Evolutionary conservation across 768 basidiomycete species (phyloP).

Genomic region (Hygrophoropsis aurantiaca): DNA sequence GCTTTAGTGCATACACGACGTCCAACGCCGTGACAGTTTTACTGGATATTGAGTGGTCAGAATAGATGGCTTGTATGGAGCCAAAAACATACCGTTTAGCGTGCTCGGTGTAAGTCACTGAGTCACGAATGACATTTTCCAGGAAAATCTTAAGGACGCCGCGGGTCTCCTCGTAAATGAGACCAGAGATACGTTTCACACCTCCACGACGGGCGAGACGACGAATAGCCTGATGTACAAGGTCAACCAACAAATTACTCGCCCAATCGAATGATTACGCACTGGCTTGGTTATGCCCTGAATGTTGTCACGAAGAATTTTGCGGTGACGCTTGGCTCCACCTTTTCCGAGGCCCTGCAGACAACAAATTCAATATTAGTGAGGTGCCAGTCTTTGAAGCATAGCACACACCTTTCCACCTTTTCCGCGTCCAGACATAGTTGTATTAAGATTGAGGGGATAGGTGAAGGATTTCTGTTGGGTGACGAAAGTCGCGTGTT

Average conservation of each 20-base stretch:
- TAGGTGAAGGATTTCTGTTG: not conserved
- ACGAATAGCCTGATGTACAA: conserved; percentile 61
- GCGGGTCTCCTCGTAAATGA: conserved; percentile 90
- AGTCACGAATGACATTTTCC: conserved; percentile 87
- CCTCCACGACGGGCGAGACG: conserved; percentile 90
- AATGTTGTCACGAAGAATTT: conserved; percentile 47
- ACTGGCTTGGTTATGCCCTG: conserved; percentile 54
- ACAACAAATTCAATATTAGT: not conserved
- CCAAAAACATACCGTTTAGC: conserved; percentile 57
- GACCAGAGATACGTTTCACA: conserved; percentile 87
- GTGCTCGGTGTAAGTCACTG: conserved; percentile 92
- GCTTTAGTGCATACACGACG: conserved; percentile 74
- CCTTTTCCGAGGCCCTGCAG: conserved; percentile 63
- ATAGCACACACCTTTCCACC: conserved; percentile 42
- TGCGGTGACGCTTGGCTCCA: conserved; percentile 47
- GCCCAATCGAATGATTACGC: conserved; percentile 19
- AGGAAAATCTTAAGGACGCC: conserved; percentile 91
- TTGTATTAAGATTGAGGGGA: conserved; percentile 9
- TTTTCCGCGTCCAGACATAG: conserved; percentile 50
- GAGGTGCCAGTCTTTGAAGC: not conserved
- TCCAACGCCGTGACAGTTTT: conserved; percentile 89
- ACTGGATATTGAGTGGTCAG: conserved; percentile 33
- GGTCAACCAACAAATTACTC: not conserved
- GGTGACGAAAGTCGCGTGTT: not conserved
- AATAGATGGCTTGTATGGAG: not conserved